Conservation (phyloP, 2,329 filamentous ascomycete genomes). For the Ophiostoma sp. region DNA sequence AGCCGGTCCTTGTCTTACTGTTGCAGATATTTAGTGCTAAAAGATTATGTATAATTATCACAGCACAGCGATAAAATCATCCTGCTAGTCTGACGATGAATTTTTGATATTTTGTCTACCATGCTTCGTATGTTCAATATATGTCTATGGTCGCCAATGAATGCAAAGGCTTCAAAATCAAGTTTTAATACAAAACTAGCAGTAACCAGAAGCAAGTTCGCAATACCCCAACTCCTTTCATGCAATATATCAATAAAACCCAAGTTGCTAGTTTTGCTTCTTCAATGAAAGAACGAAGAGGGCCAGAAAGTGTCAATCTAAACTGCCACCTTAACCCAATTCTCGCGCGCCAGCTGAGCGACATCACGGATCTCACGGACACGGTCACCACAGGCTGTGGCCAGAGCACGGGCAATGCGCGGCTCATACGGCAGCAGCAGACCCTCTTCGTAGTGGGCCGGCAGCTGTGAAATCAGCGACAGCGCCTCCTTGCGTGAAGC, state of each 20-base stretch:
- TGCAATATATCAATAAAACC: not conserved
- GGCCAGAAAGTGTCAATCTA: slow-evolving; percentile 19
- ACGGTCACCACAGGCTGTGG: slow-evolving; percentile 48
- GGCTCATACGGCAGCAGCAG: slow-evolving; percentile 42
- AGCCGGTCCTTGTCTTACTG: no score
- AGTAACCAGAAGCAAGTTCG: not conserved
- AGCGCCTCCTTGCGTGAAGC: slow-evolving; percentile 44
- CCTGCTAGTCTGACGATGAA: no score
- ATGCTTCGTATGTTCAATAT: not conserved
- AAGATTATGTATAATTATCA: no score
- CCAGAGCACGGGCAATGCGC: slow-evolving; percentile 44
- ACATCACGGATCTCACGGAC: slow-evolving; percentile 48
- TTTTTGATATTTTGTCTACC: not conserved
- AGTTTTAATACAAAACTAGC: no score
- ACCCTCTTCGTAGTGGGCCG: slow-evolving; percentile 44
- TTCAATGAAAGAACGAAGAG: not conserved
- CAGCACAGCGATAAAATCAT: no score
- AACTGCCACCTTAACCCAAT: slow-evolving; percentile 40
- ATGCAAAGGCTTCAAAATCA: not conserved
- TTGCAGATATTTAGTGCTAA: no score
- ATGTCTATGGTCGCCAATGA: not conserved
- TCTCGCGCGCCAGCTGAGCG: slow-evolving; percentile 45
- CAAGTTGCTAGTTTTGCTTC: no score
- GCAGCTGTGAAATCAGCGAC: slow-evolving; percentile 44
- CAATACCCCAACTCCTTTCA: not conserved